Evolutionary conservation across 2,329 filamentous ascomycete genomes (phyloP), one percentile per base, ranked within the genome.

Genomic region (Knufia petricola): DNA sequence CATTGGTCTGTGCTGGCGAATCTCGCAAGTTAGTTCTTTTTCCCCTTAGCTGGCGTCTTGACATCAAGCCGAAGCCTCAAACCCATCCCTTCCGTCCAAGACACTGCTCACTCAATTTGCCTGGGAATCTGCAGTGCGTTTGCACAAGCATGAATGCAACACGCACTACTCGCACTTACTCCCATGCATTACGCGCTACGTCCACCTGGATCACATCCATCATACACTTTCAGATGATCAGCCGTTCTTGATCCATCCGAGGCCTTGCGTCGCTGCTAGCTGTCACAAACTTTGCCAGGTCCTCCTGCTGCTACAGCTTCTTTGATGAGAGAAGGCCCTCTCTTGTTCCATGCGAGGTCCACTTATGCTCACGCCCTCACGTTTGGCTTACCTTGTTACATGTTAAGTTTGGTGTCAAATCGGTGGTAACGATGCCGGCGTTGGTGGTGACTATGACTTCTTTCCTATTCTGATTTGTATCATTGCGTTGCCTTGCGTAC

Each of bases 31-130:
- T 41, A n/a, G 34, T 43, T 46, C 26, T 41, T 31, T 20, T 38
- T 28, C 17, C 42, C 24, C 24, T n/a, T 46, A 46, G 40, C 24
- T 26, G 52, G 24, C 41, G 44, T 30, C 46, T 49, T 52, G 53
- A 55, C 53, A 55, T 55, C 52, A 53, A 50, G 54, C 55, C 55
- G 50, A n/a, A 58, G 55, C 54, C 53, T 56, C 53, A 49, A 58
- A 55, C 52, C 46, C 37, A 41, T 42, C 52, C 52, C 47, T 56
- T 51, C 46, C 46, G 47, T 55, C 53, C 55, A 57, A 55, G 55
- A 57, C 53, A 57, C 52, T 52, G 48, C 46, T 43, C 43, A 47
- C 31, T 50, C 46, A 52, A 48, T 50, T 39, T 51, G 46, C 46
- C 46, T 52, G 52, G 49, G 41, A 52, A 52, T 52, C 47, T 47